phyloP scores from a whole-genome alignment of 2,329 filamentous ascomycete genomes.

The Thelonectria rubi region DNA sequence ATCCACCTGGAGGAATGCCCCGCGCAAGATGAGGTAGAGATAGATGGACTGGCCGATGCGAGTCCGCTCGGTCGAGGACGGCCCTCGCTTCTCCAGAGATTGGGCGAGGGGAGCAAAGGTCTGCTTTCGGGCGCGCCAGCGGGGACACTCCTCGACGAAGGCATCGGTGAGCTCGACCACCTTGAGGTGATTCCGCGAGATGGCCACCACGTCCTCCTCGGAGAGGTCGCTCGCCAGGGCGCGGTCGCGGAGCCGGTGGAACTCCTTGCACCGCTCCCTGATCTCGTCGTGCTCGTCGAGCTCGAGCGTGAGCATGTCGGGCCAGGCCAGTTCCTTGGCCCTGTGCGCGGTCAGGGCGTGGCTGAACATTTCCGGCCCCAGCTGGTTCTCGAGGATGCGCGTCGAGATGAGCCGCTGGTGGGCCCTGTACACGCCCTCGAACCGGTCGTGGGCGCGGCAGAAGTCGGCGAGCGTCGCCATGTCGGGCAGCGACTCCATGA shows the following conservation, averaged over 20 bases:
- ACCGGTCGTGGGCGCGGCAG: neutral
- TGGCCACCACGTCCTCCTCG: neutral
- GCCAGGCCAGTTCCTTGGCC: neutral
- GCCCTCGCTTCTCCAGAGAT: neutral
- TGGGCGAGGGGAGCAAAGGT: neutral
- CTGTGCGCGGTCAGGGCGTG: neutral
- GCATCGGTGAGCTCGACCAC: constrained; percentile 9
- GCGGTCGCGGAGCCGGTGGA: constrained; percentile 21
- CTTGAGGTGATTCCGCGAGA: neutral
- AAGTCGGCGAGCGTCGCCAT: neutral
- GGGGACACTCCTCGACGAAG: constrained; percentile 3
- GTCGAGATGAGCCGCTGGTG: neutral
- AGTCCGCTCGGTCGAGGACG: neutral
- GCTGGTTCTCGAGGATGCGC: constrained; percentile 2
- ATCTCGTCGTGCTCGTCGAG: neutral
- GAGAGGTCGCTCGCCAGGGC: neutral
- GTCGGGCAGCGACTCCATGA: constrained; percentile 12
- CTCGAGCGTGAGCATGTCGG: neutral
- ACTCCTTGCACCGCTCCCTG: neutral
- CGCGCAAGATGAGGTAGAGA: constrained; percentile 19
- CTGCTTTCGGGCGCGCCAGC: neutral
- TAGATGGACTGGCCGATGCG: constrained; percentile 24
- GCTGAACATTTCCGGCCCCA: neutral
- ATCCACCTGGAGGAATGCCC: too few species aligned
- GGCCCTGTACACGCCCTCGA: neutral